Base-by-base conservation (phyloP, 164 flowering plant species). In the Chloranthus sessilifolius region DNA sequence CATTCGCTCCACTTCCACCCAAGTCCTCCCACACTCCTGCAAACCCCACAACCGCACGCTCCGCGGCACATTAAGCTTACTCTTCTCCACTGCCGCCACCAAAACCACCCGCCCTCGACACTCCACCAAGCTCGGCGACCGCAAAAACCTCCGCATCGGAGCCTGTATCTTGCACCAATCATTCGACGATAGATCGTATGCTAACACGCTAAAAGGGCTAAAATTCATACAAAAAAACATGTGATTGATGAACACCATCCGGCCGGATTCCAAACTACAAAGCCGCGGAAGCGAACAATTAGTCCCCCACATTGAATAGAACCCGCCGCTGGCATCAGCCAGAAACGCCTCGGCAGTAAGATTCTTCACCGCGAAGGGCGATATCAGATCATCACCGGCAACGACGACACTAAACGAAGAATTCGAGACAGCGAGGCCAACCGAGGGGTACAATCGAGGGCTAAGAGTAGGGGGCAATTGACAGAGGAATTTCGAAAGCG, bases 11-110 rank as follows among this genome's bases (percentile, higher is more conserved):
- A 80, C 58, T 70, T 88, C 98, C 15, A 72, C 69, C 98, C 98
- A 91, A 3, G 64, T 62, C 0, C 65, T 47, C 7, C 79, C 84
- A 30, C 85, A 70, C 0, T 40, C 60, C 24, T 82, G 85, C 66
- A 91, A 49, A 1, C 71, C 52, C 98, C 96, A 91, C 16, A 91
- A 47, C 50, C 98, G 68, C 56, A 88, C 34, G 55, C 96, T 88
- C 48, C 56, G 74, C 0, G 96, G 98, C 22, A 85, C 90, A 17
- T 85, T 91, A 1, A 91, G 82, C 71, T 83, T 85, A 59, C 84
- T 83, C 67, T 91, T 91, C 74, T 81, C 98, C 26, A 91, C 98
- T 0, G 90, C 95, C 2, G 95, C 96, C 1, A 91, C 77, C n/a
- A 91, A 52, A 3, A 88, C 26, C 38, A 88, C 55, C 59, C 67